A percentile compares a stretch with the other conserved stretches of the same genome.
Evolutionary conservation across 768 basidiomycete genomes (phyloP).

Genomic region (Lentinula lateritia): DNA sequence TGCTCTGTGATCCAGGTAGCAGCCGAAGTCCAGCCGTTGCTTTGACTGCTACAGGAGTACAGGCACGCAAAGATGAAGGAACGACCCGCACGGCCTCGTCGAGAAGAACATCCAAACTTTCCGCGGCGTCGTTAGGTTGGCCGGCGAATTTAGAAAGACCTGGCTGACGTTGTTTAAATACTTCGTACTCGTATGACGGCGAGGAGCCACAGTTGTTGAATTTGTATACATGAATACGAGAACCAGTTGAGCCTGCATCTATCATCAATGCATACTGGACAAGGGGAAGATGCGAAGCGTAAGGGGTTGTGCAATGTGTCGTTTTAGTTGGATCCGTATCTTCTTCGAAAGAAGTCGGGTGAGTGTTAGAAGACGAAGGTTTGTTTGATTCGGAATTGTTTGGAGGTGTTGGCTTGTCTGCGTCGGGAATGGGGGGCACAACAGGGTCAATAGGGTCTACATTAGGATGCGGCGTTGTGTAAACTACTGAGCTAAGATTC

Average conservation of each 20-base stretch:
- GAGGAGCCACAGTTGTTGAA: constrained; percentile 85
- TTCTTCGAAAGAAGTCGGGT: constrained; percentile 57
- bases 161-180: constrained; percentile 77
- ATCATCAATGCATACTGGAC: constrained; percentile 96
- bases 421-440: constrained; percentile 1
- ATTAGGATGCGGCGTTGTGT: neutral
- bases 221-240: constrained; percentile 97
- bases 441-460: neutral
- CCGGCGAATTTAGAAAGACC: constrained; percentile 67
- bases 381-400: constrained; percentile 11
- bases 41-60: constrained; percentile 71
- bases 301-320: constrained; percentile 59
- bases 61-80: constrained; percentile 52
- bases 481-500: neutral
- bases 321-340: constrained; percentile 75
- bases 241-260: constrained; percentile 97
- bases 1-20: constrained; percentile 45
- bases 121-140: constrained; percentile 65
- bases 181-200: constrained; percentile 86
- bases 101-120: constrained; percentile 72
- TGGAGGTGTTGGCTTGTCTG: constrained; percentile 5
- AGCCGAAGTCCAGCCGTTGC: constrained; percentile 66
- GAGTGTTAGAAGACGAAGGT: constrained; percentile 7
- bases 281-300: constrained; percentile 43
- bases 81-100: constrained; percentile 78